A percentile compares a stretch with the other conserved stretches of the same genome.
Conservation (phyloP, 2,329 filamentous ascomycete genomes). For the Pyricularia pennisetigena region DNA sequence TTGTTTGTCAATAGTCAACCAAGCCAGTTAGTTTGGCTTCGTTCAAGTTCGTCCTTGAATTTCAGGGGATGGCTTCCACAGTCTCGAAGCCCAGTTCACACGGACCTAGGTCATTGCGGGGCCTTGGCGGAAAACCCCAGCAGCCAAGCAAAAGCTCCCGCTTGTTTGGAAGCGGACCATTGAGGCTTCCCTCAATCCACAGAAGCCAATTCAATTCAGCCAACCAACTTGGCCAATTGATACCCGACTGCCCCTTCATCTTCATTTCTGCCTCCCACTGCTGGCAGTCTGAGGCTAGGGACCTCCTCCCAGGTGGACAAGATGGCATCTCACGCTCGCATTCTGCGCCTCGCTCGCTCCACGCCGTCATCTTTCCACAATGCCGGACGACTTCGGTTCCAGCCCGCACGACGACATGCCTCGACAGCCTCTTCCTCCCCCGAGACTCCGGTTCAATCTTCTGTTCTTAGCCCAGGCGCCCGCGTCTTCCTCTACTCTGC, state of each 20-base stretch:
- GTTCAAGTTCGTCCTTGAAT: not conserved
- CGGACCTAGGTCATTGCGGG: not conserved
- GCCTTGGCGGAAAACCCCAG: not conserved
- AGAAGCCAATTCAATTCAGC: not conserved
- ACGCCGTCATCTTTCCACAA: not conserved
- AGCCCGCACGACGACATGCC: not conserved
- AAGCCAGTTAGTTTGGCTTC: no score
- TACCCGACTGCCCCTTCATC: not conserved
- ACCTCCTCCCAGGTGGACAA: not conserved
- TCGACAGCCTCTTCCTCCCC: not conserved
- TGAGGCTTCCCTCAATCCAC: not conserved
- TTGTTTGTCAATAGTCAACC: not conserved
- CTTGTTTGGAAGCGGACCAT: not conserved
- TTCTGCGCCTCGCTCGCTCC: not conserved
- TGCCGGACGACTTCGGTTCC: not conserved
- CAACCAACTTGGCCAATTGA: not conserved
- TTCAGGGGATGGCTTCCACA: not conserved
- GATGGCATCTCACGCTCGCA: slow-evolving; percentile 1
- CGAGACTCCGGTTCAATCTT: not conserved
- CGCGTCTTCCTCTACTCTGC: not conserved
- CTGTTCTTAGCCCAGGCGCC: not conserved
- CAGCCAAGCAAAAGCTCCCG: not conserved
- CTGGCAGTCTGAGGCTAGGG: not conserved
- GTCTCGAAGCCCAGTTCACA: not conserved
- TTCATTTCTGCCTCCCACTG: not conserved